phyloP scores from a whole-genome alignment of 805 yeast species.

The Yarrowia osloensis region DNA sequence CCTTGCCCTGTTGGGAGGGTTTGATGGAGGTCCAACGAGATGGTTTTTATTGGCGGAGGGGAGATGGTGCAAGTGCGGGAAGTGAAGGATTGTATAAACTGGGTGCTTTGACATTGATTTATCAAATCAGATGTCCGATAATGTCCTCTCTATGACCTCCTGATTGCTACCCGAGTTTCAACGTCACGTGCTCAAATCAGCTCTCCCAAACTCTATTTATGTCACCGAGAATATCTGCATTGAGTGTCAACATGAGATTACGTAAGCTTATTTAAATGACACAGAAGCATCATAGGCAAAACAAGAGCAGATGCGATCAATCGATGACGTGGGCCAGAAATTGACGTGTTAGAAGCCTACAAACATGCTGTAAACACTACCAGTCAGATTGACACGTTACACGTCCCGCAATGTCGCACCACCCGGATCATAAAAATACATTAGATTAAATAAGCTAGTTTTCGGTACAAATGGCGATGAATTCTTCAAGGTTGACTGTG shows the following conservation, averaged over 20 bases:
- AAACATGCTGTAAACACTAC: background rate
- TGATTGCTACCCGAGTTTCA: background rate
- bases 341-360: background rate
- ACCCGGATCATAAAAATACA: conserved; percentile 10
- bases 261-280: background rate
- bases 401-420: background rate
- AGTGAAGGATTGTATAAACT: background rate
- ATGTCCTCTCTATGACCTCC: background rate
- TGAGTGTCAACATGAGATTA: background rate
- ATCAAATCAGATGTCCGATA: background rate
- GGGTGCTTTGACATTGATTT: background rate
- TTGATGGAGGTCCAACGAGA: too few species aligned
- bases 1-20: conserved; percentile 28
- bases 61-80: too few species aligned
- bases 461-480: conserved; percentile 84
- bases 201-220: background rate
- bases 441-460: conserved; percentile 34
- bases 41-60: background rate
- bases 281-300: too few species aligned
- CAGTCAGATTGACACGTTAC: too few species aligned
- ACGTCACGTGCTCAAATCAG: background rate
- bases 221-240: background rate
- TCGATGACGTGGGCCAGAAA: too few species aligned
- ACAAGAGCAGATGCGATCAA: too few species aligned
- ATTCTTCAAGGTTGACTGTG: conserved; percentile 78